These are phyloP conservation scores for Ophiostoma montium DNA, from an alignment of 2,329 filamentous ascomycete species.

Conservation along the genomic window DNA sequence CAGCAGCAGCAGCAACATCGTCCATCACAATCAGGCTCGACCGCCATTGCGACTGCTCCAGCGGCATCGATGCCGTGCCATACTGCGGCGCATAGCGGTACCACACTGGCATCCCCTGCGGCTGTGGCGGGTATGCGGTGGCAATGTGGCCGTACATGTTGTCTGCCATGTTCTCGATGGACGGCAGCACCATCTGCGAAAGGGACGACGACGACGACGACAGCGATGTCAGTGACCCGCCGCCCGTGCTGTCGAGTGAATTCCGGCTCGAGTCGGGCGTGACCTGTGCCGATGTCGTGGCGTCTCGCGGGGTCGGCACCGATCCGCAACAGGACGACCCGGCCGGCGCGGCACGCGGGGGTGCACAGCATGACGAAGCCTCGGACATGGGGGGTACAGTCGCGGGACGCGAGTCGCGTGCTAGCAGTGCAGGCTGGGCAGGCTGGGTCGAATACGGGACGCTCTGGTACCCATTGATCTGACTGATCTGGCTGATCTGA, in stretches of 20 bases:
- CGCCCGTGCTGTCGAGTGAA: slow-evolving; percentile 8
- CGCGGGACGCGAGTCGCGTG: background rate
- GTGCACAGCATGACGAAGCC: slow-evolving; percentile 9
- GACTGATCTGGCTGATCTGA: background rate
- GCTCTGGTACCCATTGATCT: background rate
- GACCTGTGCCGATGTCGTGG: slow-evolving; percentile 4
- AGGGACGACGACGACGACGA: slow-evolving; percentile 7
- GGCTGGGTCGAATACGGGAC: background rate
- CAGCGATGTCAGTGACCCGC: slow-evolving; percentile 4
- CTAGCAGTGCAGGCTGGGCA: background rate
- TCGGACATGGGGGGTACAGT: background rate
- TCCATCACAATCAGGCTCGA: slow-evolving; percentile 5
- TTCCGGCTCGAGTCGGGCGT: slow-evolving; percentile 12
- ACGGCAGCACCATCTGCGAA: slow-evolving; percentile 4
- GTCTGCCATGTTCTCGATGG: slow-evolving; percentile 2
- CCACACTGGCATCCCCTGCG: slow-evolving; percentile 7
- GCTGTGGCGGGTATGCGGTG: background rate
- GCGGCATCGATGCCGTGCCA: slow-evolving; percentile 13
- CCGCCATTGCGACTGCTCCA: slow-evolving; percentile 14
- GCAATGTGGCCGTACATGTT: background rate
- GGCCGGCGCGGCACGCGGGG: slow-evolving; percentile 2
- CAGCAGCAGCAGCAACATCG: background rate
- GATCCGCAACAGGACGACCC: background rate
- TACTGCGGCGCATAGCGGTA: slow-evolving; percentile 13
- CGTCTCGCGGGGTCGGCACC: background rate